Percentiles rank a stretch among this genome's conserved stretches.
These are phyloP conservation scores for Euptelea pleiosperma DNA, from an alignment of 164 flowering plant genomes.

Conservation along the genomic window DNA sequence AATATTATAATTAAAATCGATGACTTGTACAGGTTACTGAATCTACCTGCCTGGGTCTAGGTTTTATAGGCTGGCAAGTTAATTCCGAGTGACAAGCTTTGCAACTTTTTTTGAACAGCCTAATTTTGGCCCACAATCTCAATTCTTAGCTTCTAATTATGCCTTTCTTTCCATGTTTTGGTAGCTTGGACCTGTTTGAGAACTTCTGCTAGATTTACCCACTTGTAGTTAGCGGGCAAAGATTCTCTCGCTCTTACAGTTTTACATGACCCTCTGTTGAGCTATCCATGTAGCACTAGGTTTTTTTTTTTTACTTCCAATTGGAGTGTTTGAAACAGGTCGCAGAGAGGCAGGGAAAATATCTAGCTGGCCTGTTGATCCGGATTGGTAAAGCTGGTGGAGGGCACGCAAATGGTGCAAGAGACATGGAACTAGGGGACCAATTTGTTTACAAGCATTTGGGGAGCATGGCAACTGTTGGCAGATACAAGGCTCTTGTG, in stretches of 20 bases:
- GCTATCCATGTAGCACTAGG: not conserved
- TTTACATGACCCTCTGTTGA: not conserved
- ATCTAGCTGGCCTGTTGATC: conserved; percentile 60
- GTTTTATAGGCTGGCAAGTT: too few relatives aligned
- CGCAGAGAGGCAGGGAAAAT: conserved; percentile 94
- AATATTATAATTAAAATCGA: too few relatives aligned
- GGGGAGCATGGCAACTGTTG: conserved; percentile 96
- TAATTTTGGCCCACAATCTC: too few relatives aligned
- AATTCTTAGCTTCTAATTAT: too few relatives aligned
- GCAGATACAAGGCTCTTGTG: conserved; percentile 94
- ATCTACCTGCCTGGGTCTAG: too few relatives aligned
- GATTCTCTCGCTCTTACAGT: not conserved
- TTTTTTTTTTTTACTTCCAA: not conserved
- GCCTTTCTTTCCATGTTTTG: too few relatives aligned
- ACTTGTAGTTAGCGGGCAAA: too few relatives aligned
- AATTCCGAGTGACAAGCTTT: too few relatives aligned
- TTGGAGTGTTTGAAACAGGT: conserved; percentile 46
- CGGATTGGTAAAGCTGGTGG: conserved; percentile 69
- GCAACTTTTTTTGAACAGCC: too few relatives aligned
- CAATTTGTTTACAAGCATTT: conserved; percentile 88
- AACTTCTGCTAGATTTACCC: too few relatives aligned
- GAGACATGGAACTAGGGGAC: conserved; percentile 50
- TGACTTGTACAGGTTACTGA: too few relatives aligned
- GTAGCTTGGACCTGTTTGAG: too few relatives aligned
- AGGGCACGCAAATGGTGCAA: conserved; percentile 60